Evolutionary conservation across 768 basidiomycete genomes (phyloP).

Genomic region (Suillus tomentosus): DNA sequence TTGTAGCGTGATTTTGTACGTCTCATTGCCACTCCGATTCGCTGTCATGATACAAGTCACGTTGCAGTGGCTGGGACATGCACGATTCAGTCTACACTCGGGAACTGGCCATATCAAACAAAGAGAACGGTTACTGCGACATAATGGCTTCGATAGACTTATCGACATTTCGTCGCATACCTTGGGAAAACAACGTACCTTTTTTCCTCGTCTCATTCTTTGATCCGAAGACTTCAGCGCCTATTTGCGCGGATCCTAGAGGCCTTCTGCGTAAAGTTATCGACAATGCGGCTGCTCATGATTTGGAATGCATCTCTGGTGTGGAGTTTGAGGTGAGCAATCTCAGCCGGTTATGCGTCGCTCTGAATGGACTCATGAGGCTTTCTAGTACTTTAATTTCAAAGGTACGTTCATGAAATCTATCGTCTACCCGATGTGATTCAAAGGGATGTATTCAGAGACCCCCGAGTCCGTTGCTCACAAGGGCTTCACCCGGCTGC

Average conservation of each 20-base stretch:
- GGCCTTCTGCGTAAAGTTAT: conserved; percentile 58
- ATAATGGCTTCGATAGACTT: conserved; percentile 86
- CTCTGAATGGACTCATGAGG: conserved; percentile 13
- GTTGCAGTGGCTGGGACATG: conserved; percentile 82
- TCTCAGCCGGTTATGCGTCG: neutral
- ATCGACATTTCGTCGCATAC: conserved; percentile 83
- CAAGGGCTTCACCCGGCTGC: conserved; percentile 75
- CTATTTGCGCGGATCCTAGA: conserved; percentile 83
- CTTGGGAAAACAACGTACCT: conserved; percentile 89
- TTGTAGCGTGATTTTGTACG: conserved; percentile 90
- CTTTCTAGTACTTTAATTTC: conserved; percentile 80
- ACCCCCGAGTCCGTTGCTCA: conserved; percentile 73
- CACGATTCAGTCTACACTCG: conserved; percentile 83
- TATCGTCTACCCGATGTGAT: neutral
- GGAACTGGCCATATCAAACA: conserved; percentile 90
- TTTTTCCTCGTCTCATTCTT: conserved; percentile 93
- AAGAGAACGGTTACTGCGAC: conserved; percentile 90
- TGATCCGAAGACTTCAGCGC: conserved; percentile 81
- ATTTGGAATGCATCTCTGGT: conserved; percentile 75
- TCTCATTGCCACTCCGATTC: conserved; percentile 15
- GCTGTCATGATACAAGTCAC: conserved; percentile 6
- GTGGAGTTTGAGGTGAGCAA: conserved; percentile 86
- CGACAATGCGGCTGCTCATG: conserved; percentile 32
- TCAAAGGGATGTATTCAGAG: conserved; percentile 48
- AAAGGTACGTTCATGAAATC: conserved; percentile 54